Evolutionary conservation across 106 monocot genomes (phyloP).

Genomic region (Triglochin maritima): DNA sequence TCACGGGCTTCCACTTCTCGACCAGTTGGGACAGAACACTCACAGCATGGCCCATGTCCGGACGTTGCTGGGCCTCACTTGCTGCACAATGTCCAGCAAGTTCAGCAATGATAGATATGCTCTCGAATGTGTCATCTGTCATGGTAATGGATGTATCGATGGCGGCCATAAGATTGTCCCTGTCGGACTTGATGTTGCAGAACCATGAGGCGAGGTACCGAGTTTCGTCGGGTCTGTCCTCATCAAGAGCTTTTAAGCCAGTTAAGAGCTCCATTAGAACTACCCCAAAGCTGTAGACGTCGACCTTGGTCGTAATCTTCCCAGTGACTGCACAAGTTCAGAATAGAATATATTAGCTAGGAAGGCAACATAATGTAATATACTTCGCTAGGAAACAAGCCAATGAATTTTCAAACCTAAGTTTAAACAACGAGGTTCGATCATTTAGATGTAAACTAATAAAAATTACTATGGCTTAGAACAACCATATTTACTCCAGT

Average conservation of each 20-base stretch:
- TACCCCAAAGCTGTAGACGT: slow-evolving; percentile 79
- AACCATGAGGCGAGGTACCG: slow-evolving; percentile 50
- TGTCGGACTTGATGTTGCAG: slow-evolving; percentile 15
- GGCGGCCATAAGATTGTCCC: slow-evolving; percentile 24
- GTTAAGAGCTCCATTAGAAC: slow-evolving; percentile 70
- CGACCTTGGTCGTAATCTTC: slow-evolving; percentile 58
- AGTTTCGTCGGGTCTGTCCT: slow-evolving; percentile 42
- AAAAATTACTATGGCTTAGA: no score
- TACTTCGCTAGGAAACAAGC: background rate
- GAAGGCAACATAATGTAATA: no score
- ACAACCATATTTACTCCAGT: no score
- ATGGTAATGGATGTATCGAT: slow-evolving; percentile 25
- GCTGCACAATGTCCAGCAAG: slow-evolving; percentile 60
- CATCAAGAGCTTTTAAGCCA: slow-evolving; percentile 53
- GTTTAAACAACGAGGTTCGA: background rate
- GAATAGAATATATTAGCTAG: no score
- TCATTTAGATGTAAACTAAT: background rate
- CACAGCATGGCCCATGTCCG: slow-evolving; percentile 66
- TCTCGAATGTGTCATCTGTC: slow-evolving; percentile 35
- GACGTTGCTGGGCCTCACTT: slow-evolving; percentile 49
- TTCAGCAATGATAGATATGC: slow-evolving; percentile 42
- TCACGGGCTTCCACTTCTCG: slow-evolving; percentile 55
- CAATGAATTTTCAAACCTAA: background rate
- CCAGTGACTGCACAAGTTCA: slow-evolving; percentile 26
- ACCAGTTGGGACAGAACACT: slow-evolving; percentile 42